Conservation (phyloP, 176 grass and related monocot genomes). For the Oryza brachyantha region DNA sequence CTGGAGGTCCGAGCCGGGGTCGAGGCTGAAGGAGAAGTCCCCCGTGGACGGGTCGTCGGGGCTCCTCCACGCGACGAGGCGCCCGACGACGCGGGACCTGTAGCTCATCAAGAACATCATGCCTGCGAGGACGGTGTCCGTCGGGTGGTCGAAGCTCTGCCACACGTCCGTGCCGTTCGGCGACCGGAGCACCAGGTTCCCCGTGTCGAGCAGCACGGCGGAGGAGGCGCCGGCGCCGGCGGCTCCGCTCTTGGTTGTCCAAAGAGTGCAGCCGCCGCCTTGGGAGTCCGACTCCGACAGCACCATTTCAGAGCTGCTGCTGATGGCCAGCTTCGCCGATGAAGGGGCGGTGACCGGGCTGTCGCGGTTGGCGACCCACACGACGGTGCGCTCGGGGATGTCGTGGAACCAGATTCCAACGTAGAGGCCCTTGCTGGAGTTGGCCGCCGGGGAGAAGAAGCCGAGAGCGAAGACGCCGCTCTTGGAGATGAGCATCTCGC, state of each 20-base stretch:
- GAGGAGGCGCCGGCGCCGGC: neutral
- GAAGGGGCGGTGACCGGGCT: neutral
- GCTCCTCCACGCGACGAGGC: constrained; percentile 6
- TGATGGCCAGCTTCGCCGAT: neutral
- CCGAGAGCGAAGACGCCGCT: constrained; percentile 29
- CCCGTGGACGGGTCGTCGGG: constrained; percentile 16
- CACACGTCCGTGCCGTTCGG: neutral
- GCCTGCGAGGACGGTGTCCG: constrained; percentile 7
- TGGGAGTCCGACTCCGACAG: neutral
- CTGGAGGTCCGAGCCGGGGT: neutral
- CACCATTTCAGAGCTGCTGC: neutral
- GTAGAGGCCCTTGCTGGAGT: constrained; percentile 5
- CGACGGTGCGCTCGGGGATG: neutral
- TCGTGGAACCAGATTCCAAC: constrained; percentile 36
- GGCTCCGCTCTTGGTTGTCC: neutral
- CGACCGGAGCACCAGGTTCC: constrained; percentile 24
- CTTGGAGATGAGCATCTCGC: constrained; percentile 24
- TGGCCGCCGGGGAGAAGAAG: neutral
- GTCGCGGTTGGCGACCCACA: constrained; percentile 41
- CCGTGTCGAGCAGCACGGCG: neutral
- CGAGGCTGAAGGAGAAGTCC: neutral
- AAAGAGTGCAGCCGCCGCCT: neutral
- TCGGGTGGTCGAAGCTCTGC: constrained; percentile 34
- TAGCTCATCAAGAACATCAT: constrained; percentile 2
- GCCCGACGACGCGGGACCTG: neutral